Percentiles rank a stretch among this genome's conserved stretches.
Evolutionary conservation across 2,329 filamentous ascomycete species (phyloP).

Genomic region (Colletotrichum tabaci): DNA sequence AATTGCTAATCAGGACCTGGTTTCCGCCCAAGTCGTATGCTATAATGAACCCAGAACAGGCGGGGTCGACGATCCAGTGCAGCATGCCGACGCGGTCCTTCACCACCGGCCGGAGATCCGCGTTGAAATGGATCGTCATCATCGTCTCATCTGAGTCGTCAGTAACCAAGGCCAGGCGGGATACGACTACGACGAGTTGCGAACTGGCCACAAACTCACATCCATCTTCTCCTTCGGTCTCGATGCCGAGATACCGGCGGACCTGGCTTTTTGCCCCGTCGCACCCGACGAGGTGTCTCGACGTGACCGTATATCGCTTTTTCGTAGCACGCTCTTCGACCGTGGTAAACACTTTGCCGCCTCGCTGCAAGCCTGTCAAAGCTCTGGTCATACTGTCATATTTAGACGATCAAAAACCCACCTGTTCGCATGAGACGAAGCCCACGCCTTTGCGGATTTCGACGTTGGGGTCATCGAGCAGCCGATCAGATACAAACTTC

Average conservation of each 20-base stretch:
- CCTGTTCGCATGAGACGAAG: conserved; percentile 53
- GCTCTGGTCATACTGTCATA: neutral
- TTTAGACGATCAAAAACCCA: conserved; percentile 33
- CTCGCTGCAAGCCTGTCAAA: conserved; percentile 31
- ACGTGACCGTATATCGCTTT: conserved; percentile 48
- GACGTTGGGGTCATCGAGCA: conserved; percentile 48
- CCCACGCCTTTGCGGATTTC: conserved; percentile 51
- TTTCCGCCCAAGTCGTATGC: conserved; percentile 58
- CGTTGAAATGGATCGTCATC: conserved; percentile 63
- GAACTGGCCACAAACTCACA: conserved; percentile 47
- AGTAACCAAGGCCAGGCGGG: conserved; percentile 4
- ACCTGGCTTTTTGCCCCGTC: conserved; percentile 55
- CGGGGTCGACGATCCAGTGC: conserved; percentile 61
- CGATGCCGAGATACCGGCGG: conserved; percentile 51
- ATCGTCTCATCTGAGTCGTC: conserved; percentile 56
- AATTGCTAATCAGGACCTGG: conserved; percentile 60
- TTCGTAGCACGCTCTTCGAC: conserved; percentile 49
- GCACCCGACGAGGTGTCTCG: conserved; percentile 53
- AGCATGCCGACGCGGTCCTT: conserved; percentile 58
- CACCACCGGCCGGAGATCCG: conserved; percentile 56
- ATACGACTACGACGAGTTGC: too few species aligned
- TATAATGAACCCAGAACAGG: conserved; percentile 60
- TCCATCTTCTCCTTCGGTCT: conserved; percentile 59
- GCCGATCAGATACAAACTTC: conserved; percentile 44
- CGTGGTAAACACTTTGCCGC: conserved; percentile 47